Conservation (phyloP, 2,329 filamentous ascomycete species). For the Colletotrichum sp. region DNA sequence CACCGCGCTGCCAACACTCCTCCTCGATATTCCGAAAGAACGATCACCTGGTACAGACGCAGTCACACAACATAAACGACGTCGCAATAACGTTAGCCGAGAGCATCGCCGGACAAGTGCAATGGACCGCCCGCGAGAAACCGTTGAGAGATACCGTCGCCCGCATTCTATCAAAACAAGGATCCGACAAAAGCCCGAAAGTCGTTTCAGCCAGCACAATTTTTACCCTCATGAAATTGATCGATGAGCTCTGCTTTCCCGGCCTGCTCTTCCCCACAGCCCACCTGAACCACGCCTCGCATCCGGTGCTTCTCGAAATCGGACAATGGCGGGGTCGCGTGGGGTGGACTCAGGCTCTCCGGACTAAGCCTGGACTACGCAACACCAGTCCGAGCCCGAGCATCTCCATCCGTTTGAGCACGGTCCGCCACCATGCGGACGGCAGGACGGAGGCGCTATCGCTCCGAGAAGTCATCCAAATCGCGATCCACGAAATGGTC, state of each 20-base stretch:
- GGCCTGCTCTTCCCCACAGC: slow-evolving; percentile 7
- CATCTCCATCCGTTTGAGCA: slow-evolving; percentile 21
- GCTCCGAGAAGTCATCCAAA: slow-evolving; percentile 32
- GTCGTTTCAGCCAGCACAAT: neutral
- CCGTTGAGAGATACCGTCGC: neutral
- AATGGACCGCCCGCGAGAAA: slow-evolving; percentile 4
- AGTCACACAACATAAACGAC: slow-evolving; percentile 10
- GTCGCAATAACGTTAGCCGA: slow-evolving; percentile 12
- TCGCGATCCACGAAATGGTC: slow-evolving; percentile 30
- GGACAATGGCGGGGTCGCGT: slow-evolving; percentile 9
- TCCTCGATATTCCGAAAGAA: neutral
- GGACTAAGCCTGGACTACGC: neutral
- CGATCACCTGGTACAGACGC: neutral
- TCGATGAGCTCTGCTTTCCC: slow-evolving; percentile 11
- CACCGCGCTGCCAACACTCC: neutral
- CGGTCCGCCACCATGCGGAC: neutral
- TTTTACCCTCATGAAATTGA: slow-evolving; percentile 11
- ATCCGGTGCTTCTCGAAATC: slow-evolving; percentile 10
- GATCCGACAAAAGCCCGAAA: neutral
- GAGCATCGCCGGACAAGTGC: neutral
- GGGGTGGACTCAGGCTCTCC: slow-evolving; percentile 15
- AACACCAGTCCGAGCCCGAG: neutral
- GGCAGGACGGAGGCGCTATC: slow-evolving; percentile 20
- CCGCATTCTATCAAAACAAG: slow-evolving; percentile 2
- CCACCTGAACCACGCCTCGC: slow-evolving; percentile 11